Evolutionary conservation across 805 yeast genomes (phyloP), one percentile per base, ranked within the genome.

Genomic region (Candida sakaeoensis): DNA sequence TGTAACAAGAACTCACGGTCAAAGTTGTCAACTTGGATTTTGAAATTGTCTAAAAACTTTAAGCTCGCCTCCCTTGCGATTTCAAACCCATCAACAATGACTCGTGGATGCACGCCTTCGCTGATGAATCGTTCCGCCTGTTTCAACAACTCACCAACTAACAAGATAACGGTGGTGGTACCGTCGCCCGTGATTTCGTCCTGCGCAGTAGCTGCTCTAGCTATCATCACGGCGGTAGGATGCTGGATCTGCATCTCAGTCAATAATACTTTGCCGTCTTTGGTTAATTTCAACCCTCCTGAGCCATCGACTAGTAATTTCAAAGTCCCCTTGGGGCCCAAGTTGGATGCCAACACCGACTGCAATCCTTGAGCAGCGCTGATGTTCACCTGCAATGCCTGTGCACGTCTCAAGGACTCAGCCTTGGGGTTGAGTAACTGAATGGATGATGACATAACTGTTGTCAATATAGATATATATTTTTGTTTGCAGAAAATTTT

Each of bases 151-250:
- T 91, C 97, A 41, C 99, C 99, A 31, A 93, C 99, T 40, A 90
- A 74, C 47, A 95, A 72, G 33, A 90, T 91, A 40, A 93, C 99
- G 2, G 96, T 85, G 5, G 98, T 91, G 40, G 99, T 93, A 48
- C 99, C 99, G 64, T 93, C 99, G 37, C 99, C 99, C n/a, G 98
- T 86, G 58, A 93, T 88, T 63, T 93, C 99, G 62, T 93, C 99
- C 65, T 93, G 99, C 0, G 99, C 97, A 33, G 96, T 80, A 36
- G 99, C 99, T 10, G 98, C 99, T 49, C 98, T 77, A 2, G 99
- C 95, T 48, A 68, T 68, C 73, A 68, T 68, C 31, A 70, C 72
- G 1, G 74, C 74, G 5, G 74, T 70, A 8, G 75, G 74, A 43
- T 70, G 73, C 49, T 70, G 74, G 63, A 91, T 91, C 67, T 93